Conservation (phyloP, 2,329 filamentous ascomycete species). For the Elsinoe fawcettii region DNA sequence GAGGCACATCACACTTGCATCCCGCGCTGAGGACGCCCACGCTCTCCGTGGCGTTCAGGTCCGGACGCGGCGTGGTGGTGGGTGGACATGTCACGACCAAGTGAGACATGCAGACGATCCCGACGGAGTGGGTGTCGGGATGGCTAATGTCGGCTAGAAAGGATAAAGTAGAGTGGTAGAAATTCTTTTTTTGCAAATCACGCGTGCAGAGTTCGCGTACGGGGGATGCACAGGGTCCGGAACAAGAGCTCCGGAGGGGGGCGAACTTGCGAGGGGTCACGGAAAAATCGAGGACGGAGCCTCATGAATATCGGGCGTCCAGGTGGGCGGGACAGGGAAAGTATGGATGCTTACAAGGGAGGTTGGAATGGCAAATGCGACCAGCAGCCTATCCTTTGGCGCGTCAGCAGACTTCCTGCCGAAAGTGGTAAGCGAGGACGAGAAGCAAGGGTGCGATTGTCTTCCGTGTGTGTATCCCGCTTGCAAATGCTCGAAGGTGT, state of each 20-base stretch:
- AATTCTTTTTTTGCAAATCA: background rate
- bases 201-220: background rate
- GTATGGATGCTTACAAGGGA: no score
- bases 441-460: no score
- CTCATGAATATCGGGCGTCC: no score
- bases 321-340: no score
- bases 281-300: background rate
- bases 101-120: conserved; percentile 6
- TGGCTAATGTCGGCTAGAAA: conserved; percentile 13
- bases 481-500: no score
- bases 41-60: background rate
- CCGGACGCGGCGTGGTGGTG: background rate
- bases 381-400: no score
- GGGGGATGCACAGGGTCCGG: background rate
- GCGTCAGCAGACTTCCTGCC: no score
- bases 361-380: no score
- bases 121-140: background rate
- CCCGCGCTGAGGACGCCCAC: background rate
- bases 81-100: background rate
- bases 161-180: background rate
- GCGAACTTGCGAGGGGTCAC: background rate
- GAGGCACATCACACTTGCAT: background rate
- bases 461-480: no score
- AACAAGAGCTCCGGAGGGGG: conserved; percentile 1
- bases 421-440: no score